Conservation (phyloP, 2,329 filamentous ascomycete genomes). For the Aspergillus persii region DNA sequence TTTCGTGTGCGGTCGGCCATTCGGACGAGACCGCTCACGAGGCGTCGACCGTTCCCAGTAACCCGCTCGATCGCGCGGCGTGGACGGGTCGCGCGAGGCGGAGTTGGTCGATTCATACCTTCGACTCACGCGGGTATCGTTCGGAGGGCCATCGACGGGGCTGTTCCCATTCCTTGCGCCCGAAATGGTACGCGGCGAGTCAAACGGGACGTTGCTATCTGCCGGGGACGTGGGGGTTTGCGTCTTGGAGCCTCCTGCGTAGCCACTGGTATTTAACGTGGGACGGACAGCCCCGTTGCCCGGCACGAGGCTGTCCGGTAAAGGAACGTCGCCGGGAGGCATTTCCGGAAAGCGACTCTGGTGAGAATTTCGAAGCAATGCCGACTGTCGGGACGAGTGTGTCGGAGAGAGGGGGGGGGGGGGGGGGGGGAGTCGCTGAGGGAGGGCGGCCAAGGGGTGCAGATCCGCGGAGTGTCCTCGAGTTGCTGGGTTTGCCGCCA, state of each 20-base stretch:
- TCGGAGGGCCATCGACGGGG: slow-evolving; percentile 25
- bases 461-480: not conserved
- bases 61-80: slow-evolving; percentile 27
- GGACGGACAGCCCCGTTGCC: slow-evolving; percentile 40
- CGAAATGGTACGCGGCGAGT: slow-evolving; percentile 34
- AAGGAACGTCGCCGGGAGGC: slow-evolving; percentile 41
- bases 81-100: slow-evolving; percentile 22
- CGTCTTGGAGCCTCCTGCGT: slow-evolving; percentile 33
- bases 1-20: slow-evolving; percentile 36
- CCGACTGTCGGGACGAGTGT: not conserved
- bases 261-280: slow-evolving; percentile 36
- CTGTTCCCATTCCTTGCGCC: slow-evolving; percentile 23
- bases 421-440: not conserved
- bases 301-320: slow-evolving; percentile 44
- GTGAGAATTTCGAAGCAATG: not conserved
- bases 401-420: not conserved
- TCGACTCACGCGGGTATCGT: slow-evolving; percentile 31
- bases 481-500: not conserved
- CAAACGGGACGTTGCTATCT: slow-evolving; percentile 35
- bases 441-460: not conserved
- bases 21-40: slow-evolving; percentile 37
- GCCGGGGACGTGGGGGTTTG: slow-evolving; percentile 43
- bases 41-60: slow-evolving; percentile 34
- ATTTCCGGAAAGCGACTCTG: slow-evolving; percentile 30
- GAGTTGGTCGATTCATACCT: slow-evolving; percentile 28